phyloP scores from a whole-genome alignment of 176 grass and related monocot genomes.

The Otatea glauca region DNA sequence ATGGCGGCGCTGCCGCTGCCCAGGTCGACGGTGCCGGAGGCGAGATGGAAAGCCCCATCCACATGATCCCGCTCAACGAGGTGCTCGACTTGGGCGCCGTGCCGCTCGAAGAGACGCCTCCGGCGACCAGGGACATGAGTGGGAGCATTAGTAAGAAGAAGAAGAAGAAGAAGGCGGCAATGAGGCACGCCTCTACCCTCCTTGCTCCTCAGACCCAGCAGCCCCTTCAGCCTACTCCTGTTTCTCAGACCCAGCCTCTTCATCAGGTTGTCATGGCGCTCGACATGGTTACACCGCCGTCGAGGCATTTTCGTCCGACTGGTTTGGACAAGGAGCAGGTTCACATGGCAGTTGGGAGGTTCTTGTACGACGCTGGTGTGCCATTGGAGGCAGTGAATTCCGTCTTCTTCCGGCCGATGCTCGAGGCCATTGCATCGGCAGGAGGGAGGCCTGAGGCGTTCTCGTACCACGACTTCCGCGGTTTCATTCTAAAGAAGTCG shows the following conservation, averaged over 20 bases:
- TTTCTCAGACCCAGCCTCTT: conserved; percentile 32
- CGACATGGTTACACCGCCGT: conserved; percentile 11
- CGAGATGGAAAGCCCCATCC: conserved; percentile 41
- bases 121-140: conserved; percentile 22
- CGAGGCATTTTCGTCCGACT: background rate
- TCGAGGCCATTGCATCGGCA: conserved; percentile 62
- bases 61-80: conserved; percentile 58
- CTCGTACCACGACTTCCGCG: conserved; percentile 75
- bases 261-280: conserved; percentile 37
- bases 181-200: conserved; percentile 24
- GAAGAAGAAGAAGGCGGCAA: conserved; percentile 43
- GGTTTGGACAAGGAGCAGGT: conserved; percentile 62
- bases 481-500: conserved; percentile 70
- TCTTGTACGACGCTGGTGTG: conserved; percentile 72
- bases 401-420: conserved; percentile 74
- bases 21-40: background rate
- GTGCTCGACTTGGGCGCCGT: conserved; percentile 48
- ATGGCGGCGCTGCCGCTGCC: background rate
- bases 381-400: conserved; percentile 82
- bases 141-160: conserved; percentile 35
- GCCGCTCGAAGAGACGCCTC: conserved; percentile 41
- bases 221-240: background rate
- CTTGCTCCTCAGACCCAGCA: background rate
- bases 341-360: conserved; percentile 68
- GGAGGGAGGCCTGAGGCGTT: conserved; percentile 54